Conservation (phyloP, 2,329 filamentous ascomycete species). For the Dothistroma septosporum region DNA sequence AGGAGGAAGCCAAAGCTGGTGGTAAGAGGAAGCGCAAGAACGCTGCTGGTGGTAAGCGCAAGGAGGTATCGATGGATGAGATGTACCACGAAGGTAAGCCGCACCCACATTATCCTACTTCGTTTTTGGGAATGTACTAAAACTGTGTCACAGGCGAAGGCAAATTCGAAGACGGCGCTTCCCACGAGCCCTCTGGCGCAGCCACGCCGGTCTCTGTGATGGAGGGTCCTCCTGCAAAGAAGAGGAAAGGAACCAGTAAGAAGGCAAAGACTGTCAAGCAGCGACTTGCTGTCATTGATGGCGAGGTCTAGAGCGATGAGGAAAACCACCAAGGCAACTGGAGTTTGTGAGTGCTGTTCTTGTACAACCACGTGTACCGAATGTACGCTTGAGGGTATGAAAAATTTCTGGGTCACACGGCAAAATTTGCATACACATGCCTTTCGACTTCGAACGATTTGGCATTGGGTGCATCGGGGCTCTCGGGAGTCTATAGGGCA, state of each 20-base stretch:
- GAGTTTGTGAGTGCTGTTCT: not conserved
- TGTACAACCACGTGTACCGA: not conserved
- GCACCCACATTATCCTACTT: not conserved
- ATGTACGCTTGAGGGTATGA: not conserved
- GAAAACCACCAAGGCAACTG: not conserved
- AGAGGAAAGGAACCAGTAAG: slow-evolving; percentile 52
- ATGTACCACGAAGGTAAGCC: slow-evolving; percentile 93
- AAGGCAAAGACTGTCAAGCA: slow-evolving; percentile 52
- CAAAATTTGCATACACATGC: too few species aligned
- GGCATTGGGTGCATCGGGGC: not conserved
- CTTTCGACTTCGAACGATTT: too few species aligned
- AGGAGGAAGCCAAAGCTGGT: slow-evolving; percentile 58
- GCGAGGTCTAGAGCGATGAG: slow-evolving; percentile 27
- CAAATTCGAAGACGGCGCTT: slow-evolving; percentile 86
- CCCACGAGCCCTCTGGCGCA: slow-evolving; percentile 76
- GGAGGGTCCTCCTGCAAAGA: slow-evolving; percentile 48
- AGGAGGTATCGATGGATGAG: slow-evolving; percentile 73
- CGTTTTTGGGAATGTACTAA: slow-evolving; percentile 6
- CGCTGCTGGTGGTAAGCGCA: slow-evolving; percentile 52
- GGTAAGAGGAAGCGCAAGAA: slow-evolving; percentile 48
- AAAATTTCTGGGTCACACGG: not conserved
- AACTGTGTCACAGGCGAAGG: slow-evolving; percentile 69
- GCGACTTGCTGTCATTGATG: slow-evolving; percentile 48
- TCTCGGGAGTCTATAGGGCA: not conserved
- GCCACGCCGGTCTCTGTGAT: slow-evolving; percentile 68